phyloP scores from a whole-genome alignment of 129 eudicot genomes.

The Cynara cardunculus region DNA sequence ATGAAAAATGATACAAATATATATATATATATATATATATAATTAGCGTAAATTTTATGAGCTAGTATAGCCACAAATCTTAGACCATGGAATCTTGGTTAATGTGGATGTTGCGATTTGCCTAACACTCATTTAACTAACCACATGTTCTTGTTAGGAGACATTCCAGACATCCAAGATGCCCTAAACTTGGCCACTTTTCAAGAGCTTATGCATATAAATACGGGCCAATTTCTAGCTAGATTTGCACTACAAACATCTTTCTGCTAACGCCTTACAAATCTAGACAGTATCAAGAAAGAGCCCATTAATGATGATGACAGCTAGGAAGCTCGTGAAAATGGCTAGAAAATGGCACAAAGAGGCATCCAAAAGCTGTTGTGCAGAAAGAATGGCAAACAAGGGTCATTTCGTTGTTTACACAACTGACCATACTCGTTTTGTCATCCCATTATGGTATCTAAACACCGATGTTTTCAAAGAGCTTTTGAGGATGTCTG shows the following conservation, averaged over 20 bases:
- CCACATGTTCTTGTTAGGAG: conserved; percentile 32
- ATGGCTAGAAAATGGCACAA: conserved; percentile 51
- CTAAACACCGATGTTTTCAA: conserved; percentile 35
- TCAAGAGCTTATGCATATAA: conserved; percentile 7
- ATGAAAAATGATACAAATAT: background rate
- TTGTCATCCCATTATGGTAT: conserved; percentile 38
- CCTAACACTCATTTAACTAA: conserved; percentile 31
- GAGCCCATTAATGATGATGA: conserved; percentile 19
- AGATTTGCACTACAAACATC: conserved; percentile 4
- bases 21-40: background rate
- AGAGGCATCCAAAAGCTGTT: conserved; percentile 20
- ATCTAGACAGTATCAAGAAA: background rate
- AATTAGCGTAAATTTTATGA: background rate
- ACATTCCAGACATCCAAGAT: conserved; percentile 26
- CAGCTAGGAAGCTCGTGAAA: conserved; percentile 38
- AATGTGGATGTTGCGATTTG: conserved; percentile 14
- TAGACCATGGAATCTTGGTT: conserved; percentile 1
- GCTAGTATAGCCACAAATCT: conserved; percentile 6
- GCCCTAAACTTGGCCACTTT: conserved; percentile 9
- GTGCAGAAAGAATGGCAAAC: conserved; percentile 13
- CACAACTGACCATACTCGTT: conserved; percentile 41
- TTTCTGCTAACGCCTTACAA: background rate
- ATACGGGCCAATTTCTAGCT: background rate
- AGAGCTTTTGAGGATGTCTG: conserved; percentile 54
- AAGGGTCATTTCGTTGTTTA: conserved; percentile 59